phyloP scores from a whole-genome alignment of 805 yeast species.

The Candida jianshihensis region DNA sequence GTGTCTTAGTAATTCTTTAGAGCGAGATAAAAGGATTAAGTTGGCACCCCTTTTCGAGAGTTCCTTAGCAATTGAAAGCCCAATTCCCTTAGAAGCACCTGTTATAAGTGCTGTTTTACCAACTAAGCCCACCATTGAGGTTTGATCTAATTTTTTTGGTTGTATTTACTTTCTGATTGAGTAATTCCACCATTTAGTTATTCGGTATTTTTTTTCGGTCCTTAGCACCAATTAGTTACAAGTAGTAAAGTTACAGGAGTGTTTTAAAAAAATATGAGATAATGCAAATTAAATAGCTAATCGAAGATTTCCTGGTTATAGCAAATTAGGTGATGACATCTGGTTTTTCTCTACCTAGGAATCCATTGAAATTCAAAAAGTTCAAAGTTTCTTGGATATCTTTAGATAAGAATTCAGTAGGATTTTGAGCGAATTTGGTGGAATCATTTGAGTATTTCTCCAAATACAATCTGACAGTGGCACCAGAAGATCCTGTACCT shows the following conservation, averaged over 20 bases:
- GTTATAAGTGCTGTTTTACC: conserved; percentile 44
- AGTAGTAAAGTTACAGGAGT: too few species aligned
- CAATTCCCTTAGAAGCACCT: conserved; percentile 69
- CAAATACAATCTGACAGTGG: conserved; percentile 87
- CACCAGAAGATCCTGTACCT: conserved; percentile 97
- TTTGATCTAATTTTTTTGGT: too few species aligned
- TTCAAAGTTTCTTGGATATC: conserved; percentile 58
- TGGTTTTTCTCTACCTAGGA: conserved; percentile 77
- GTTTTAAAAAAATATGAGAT: too few species aligned
- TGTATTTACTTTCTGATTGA: too few species aligned
- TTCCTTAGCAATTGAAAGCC: conserved; percentile 44
- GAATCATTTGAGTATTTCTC: conserved; percentile 72
- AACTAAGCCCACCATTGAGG: too few species aligned
- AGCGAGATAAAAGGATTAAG: conserved; percentile 45
- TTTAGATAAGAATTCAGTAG: conserved; percentile 59
- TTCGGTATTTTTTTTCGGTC: too few species aligned
- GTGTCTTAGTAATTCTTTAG: conserved; percentile 28
- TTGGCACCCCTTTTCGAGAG: conserved; percentile 47
- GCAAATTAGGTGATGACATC: conserved; percentile 74
- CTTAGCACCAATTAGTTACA: too few species aligned
- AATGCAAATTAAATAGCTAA: too few species aligned
- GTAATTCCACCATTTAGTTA: too few species aligned
- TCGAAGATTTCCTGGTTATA: too few species aligned
- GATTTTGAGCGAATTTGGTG: conserved; percentile 39
- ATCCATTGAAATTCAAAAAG: conserved; percentile 65